Percentiles rank a stretch among this genome's conserved stretches.
Conservation (phyloP, 108 stramenopile species). For the Nannochloropsis gaditana region DNA sequence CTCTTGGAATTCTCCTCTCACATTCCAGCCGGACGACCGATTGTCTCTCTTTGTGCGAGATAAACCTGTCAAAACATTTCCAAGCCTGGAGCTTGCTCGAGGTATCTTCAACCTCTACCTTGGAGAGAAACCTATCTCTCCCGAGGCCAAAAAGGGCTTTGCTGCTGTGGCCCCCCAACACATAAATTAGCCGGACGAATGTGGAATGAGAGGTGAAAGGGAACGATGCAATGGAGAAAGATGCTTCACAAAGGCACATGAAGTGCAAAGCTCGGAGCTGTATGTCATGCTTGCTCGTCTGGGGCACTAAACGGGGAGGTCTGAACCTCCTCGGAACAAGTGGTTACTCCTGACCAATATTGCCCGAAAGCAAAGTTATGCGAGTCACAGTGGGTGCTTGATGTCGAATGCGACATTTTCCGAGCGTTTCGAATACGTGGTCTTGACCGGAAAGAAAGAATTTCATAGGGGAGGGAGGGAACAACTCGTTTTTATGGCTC, state of each 20-base stretch:
- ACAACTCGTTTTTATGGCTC: no score
- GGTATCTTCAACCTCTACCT: slow-evolving; percentile 6
- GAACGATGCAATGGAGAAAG: background rate
- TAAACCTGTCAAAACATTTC: background rate
- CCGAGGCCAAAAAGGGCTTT: slow-evolving; percentile 10
- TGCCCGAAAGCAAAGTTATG: no score
- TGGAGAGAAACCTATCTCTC: background rate
- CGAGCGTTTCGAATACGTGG: no score
- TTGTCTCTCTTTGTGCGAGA: background rate
- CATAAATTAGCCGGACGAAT: background rate
- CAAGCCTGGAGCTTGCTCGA: background rate
- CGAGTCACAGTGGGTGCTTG: no score
- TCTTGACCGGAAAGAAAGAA: no score
- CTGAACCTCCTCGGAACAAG: no score
- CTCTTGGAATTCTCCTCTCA: background rate
- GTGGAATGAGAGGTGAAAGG: background rate
- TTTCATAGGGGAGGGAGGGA: no score
- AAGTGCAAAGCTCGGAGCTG: no score
- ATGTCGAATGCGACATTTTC: no score
- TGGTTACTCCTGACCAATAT: no score
- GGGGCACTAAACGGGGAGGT: no score
- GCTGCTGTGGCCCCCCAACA: background rate
- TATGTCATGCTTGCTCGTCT: no score
- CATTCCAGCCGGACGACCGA: background rate
- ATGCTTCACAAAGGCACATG: background rate